phyloP scores from a whole-genome alignment of 106 monocot genomes.

The Acanthochlamys bracteata region DNA sequence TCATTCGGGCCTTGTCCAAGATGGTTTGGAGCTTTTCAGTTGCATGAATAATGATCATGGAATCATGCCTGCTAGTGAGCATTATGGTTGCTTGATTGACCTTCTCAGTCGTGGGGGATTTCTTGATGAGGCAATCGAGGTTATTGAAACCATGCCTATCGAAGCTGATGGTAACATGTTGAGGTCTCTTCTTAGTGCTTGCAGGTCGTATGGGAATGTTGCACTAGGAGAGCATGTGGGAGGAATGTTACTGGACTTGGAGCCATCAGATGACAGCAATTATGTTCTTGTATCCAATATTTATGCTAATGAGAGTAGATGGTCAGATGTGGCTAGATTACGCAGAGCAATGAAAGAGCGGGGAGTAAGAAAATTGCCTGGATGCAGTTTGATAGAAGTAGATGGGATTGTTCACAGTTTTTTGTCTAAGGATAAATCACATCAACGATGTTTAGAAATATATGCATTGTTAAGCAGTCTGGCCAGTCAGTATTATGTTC shows the following conservation, averaged over 20 bases:
- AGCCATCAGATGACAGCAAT: slow-evolving; percentile 16
- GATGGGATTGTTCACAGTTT: slow-evolving; percentile 21
- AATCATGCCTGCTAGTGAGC: slow-evolving; percentile 4
- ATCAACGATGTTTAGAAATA: slow-evolving; percentile 8
- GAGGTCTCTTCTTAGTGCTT: slow-evolving; percentile 18
- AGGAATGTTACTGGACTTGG: slow-evolving; percentile 13
- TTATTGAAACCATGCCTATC: slow-evolving; percentile 18
- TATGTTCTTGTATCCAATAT: slow-evolving; percentile 18
- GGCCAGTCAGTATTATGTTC: neutral
- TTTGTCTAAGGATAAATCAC: slow-evolving; percentile 9
- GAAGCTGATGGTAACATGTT: slow-evolving; percentile 11
- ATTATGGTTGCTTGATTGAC: slow-evolving; percentile 19
- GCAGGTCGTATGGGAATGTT: slow-evolving; percentile 14
- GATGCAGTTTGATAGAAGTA: slow-evolving; percentile 21
- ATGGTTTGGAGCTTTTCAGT: slow-evolving; percentile 10
- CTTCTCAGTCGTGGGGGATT: slow-evolving; percentile 19
- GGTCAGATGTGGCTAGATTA: slow-evolving; percentile 16
- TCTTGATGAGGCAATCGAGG: slow-evolving; percentile 11
- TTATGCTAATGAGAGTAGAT: slow-evolving; percentile 8
- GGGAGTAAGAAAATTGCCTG: slow-evolving; percentile 15
- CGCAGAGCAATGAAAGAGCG: slow-evolving; percentile 14
- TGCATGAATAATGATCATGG: slow-evolving; percentile 12
- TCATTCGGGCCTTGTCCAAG: slow-evolving; percentile 18
- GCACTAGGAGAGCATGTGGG: slow-evolving; percentile 15
- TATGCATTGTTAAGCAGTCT: slow-evolving; percentile 8